Evolutionary conservation across 1,284 basidiomycete species (phyloP), one percentile per base, ranked within the genome.

Genomic region (Singerocomus inundabilis): DNA sequence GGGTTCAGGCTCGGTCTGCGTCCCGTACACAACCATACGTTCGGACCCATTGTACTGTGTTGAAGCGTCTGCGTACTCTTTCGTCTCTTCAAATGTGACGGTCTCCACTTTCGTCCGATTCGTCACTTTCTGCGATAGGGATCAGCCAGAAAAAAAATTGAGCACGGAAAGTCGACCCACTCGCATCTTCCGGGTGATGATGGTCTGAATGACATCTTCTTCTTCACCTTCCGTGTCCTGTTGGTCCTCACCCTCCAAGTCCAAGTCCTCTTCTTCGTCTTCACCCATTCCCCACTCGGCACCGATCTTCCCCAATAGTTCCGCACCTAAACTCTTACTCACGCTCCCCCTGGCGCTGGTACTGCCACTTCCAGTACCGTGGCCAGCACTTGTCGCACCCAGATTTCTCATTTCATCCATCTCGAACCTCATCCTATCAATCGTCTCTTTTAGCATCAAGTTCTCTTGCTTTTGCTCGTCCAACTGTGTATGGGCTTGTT

Each of bases 391-490:
- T 41, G 69, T 64, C 11, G 68, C 68, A 49, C 65, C 68, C 40
- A 72, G 67, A 54, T 70, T 80, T 39, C 91, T 78, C 72, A 94
- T 80, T 69, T 94, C 91, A 58, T 95, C 93, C 76, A 95, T 83
- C 60, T 96, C 93, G 57, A 85, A 93, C 30, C 89, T 78, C 79
- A 95, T 83, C 30, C 92, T 80, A 65, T 95, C 92, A 58, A 96
- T 95, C 0, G 93, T 95, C 74, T 96, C 93, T 65, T 93, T 94
- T 54, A 95, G 76, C 64, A 90, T 72, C 55, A 94, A 64, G 60
- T 95, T 96, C 74, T 95, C 91, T 61, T 91, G 88, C 71, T 93
- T 94, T 72, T 95, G 92, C 57, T 87, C 86, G 49, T 93, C 90
- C 31, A 95, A 78, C 52, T 84, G 78, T 0, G 73, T 75, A 48